phyloP scores from a whole-genome alignment of 805 yeast genomes.

The Saturnispora kantuleensis region DNA sequence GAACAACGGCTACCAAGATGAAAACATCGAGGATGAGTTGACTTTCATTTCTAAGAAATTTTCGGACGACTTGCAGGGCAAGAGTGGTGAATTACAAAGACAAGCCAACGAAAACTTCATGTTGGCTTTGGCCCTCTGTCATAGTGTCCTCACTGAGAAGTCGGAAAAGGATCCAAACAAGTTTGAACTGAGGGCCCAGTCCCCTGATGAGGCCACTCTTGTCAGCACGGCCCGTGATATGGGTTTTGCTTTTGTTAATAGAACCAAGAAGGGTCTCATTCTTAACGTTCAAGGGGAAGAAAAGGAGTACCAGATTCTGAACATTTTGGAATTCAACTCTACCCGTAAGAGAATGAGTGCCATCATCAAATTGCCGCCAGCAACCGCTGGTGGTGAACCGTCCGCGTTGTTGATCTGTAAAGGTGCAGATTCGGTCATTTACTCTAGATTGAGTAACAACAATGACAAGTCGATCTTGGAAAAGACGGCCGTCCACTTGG shows the following conservation, averaged over 20 bases:
- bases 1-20: conserved; percentile 23
- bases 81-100: conserved; percentile 41
- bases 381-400: conserved; percentile 35
- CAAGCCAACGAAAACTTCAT: conserved; percentile 61
- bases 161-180: conserved; percentile 51
- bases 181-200: conserved; percentile 58
- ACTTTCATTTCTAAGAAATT: conserved; percentile 63
- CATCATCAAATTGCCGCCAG: conserved; percentile 56
- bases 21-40: conserved; percentile 42
- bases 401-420: conserved; percentile 64
- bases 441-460: conserved; percentile 45
- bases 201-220: conserved; percentile 82
- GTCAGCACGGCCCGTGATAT: conserved; percentile 74
- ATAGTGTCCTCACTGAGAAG: conserved; percentile 63
- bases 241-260: conserved; percentile 57
- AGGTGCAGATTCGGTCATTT: conserved; percentile 79
- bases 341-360: conserved; percentile 86
- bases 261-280: conserved; percentile 59
- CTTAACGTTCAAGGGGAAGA: conserved; percentile 60
- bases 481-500: conserved; percentile 63
- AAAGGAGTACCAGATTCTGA: conserved; percentile 62
- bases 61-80: conserved; percentile 51
- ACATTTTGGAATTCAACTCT: conserved; percentile 69
- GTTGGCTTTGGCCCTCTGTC: conserved; percentile 69
- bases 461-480: conserved; percentile 38